Conservation (phyloP, 495 filamentous ascomycete species). For the Chaetomium tenue region DNA sequence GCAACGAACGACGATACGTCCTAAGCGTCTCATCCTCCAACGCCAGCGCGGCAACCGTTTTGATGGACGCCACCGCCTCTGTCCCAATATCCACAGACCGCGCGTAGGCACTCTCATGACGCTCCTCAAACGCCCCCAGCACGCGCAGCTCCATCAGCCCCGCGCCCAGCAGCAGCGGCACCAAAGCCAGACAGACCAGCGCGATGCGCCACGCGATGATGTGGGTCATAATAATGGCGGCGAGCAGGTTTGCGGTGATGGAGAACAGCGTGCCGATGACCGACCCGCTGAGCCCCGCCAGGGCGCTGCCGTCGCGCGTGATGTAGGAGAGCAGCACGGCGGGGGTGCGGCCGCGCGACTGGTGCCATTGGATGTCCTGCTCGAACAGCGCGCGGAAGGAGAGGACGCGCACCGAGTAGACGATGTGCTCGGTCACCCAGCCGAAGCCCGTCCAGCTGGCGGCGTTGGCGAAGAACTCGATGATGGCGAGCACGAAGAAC, state of each 20-base stretch:
- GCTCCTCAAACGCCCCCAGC: slow-evolving; percentile 67
- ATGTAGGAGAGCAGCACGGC: slow-evolving; percentile 78
- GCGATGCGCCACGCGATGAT: slow-evolving; percentile 83
- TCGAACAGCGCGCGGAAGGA: slow-evolving; percentile 85
- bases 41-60: slow-evolving; percentile 75
- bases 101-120: slow-evolving; percentile 68
- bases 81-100: slow-evolving; percentile 74
- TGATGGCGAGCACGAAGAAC: slow-evolving; percentile 84
- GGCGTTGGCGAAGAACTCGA: slow-evolving; percentile 66
- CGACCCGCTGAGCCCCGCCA: slow-evolving; percentile 73
- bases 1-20: slow-evolving; percentile 51
- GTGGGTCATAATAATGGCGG: slow-evolving; percentile 61
- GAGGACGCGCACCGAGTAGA: slow-evolving; percentile 71
- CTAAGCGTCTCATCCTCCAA: slow-evolving; percentile 61
- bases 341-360: slow-evolving; percentile 71
- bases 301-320: slow-evolving; percentile 72
- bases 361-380: slow-evolving; percentile 85
- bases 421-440: slow-evolving; percentile 69
- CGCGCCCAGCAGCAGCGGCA: slow-evolving; percentile 72
- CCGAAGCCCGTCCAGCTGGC: slow-evolving; percentile 69
- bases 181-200: slow-evolving; percentile 71
- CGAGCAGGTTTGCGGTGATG: slow-evolving; percentile 66
- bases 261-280: slow-evolving; percentile 78
- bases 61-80: slow-evolving; percentile 80
- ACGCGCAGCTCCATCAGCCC: slow-evolving; percentile 71